Conservation (phyloP, 1,284 basidiomycete genomes). For the Lentinus polychrous region DNA sequence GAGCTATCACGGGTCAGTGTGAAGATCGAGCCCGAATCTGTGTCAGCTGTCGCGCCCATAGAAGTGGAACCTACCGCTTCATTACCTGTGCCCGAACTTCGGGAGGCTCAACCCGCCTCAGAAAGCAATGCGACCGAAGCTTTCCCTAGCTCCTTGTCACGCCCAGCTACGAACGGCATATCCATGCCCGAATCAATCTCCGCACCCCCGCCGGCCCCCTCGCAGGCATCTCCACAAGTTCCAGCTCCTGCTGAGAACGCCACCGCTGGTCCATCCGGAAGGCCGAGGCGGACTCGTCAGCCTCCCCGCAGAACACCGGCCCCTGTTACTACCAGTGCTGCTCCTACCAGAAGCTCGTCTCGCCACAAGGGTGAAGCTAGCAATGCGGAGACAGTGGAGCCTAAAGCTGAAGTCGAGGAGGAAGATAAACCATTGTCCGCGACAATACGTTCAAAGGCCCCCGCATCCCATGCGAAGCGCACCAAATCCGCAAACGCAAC, state of each 20-base stretch:
- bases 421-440: background rate
- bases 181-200: background rate
- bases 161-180: background rate
- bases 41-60: background rate
- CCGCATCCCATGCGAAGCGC: background rate
- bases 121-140: background rate
- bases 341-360: background rate
- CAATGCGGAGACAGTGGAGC: too few relatives aligned
- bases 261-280: background rate
- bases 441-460: background rate
- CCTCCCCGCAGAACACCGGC: conserved; percentile 3
- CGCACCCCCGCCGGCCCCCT: background rate
- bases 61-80: background rate
- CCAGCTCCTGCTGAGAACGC: background rate
- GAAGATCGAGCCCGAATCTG: too few relatives aligned
- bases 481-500: background rate
- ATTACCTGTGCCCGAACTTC: background rate
- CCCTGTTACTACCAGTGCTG: background rate
- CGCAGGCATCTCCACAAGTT: background rate
- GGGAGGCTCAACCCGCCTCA: background rate
- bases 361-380: too few relatives aligned
- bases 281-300: conserved; percentile 14
- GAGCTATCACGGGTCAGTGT: too few relatives aligned
- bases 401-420: too few relatives aligned
- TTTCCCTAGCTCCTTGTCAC: background rate